phyloP scores from a whole-genome alignment of 805 yeast species.

The Yarrowia sp. region DNA sequence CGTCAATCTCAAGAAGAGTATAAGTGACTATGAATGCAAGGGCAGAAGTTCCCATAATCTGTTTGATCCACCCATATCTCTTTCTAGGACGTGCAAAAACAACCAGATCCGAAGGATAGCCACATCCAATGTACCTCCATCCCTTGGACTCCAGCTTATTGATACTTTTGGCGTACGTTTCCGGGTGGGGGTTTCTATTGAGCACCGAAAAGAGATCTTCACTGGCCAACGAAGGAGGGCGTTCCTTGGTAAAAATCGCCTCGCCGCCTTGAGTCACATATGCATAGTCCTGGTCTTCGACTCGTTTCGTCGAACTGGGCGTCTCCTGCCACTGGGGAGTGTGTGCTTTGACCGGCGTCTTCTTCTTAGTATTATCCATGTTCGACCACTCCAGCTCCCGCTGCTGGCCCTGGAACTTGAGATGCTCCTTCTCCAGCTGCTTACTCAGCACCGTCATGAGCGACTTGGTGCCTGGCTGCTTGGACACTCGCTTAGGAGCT shows the following conservation, averaged over 20 bases:
- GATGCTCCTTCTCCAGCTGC: constrained; percentile 37
- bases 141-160: constrained; percentile 55
- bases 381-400: constrained; percentile 31
- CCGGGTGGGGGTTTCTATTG: constrained; percentile 43
- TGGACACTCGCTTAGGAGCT: background rate
- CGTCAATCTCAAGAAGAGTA: constrained; percentile 18
- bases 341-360: background rate
- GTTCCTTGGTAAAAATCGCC: constrained; percentile 41
- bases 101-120: constrained; percentile 52
- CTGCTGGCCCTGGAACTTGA: constrained; percentile 11
- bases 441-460: constrained; percentile 42
- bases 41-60: constrained; percentile 11
- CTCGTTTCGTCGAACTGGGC: background rate
- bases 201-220: constrained; percentile 44
- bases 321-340: constrained; percentile 31
- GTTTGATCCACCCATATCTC: constrained; percentile 8
- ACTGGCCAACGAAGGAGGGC: constrained; percentile 43
- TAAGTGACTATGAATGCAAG: constrained; percentile 8
- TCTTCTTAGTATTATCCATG: background rate
- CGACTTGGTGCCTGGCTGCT: constrained; percentile 17
- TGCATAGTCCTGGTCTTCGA: constrained; percentile 41
- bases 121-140: constrained; percentile 66
- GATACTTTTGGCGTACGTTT: constrained; percentile 48
- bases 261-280: constrained; percentile 44
- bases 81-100: constrained; percentile 52